Conservation (phyloP, 2,329 filamentous ascomycete species). For the Chaetomium strumarium region DNA sequence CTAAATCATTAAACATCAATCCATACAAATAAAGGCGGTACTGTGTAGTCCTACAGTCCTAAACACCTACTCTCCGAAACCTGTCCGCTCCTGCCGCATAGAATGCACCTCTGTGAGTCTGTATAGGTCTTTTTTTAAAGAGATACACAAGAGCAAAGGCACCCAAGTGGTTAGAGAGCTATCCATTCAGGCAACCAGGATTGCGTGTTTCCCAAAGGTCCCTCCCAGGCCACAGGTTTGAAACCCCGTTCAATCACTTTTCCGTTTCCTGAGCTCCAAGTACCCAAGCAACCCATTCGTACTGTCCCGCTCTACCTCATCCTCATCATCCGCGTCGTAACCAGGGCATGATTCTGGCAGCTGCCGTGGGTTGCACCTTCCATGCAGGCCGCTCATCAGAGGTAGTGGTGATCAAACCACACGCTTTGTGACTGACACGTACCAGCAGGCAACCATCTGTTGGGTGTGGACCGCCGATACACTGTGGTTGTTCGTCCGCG, state of each 20-base stretch:
- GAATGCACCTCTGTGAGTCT: not conserved
- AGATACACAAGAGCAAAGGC: not conserved
- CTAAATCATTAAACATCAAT: too few relatives aligned
- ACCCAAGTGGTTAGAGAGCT: not conserved
- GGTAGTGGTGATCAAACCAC: too few relatives aligned
- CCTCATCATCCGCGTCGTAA: too few relatives aligned
- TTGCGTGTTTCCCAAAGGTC: not conserved
- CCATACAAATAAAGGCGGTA: too few relatives aligned
- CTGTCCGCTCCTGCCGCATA: not conserved
- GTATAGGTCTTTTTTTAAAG: not conserved
- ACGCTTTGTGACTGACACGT: too few relatives aligned
- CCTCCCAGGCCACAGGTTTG: not conserved
- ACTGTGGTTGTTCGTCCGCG: too few relatives aligned
- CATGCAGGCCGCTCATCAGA: too few relatives aligned
- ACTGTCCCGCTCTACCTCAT: too few relatives aligned
- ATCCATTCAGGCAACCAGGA: not conserved
- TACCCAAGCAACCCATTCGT: not conserved
- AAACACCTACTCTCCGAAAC: not conserved
- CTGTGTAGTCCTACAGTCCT: too few relatives aligned
- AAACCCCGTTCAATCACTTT: not conserved
- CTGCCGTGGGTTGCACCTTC: too few relatives aligned
- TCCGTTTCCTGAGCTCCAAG: not conserved
- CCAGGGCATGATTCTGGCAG: too few relatives aligned
- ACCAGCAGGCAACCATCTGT: not conserved
- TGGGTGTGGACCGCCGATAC: not conserved